Percentiles rank a stretch among this genome's conserved stretches.
phyloP scores from a whole-genome alignment of 306 rosid species.

The Astragalus membranaceus region DNA sequence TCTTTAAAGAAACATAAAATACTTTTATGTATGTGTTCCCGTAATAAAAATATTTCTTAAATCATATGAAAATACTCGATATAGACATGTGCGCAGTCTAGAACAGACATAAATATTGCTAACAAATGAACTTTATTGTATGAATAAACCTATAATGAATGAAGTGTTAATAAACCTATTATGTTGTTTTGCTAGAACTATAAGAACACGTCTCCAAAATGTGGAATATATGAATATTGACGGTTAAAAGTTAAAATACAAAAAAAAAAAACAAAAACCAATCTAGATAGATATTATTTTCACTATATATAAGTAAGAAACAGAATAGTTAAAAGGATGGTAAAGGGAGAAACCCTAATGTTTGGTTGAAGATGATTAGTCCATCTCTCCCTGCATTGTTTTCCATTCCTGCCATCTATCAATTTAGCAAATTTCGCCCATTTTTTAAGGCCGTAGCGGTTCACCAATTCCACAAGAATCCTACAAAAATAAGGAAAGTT shows the following conservation, averaged over 20 bases:
- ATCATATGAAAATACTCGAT: too few relatives aligned
- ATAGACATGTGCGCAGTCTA: too few relatives aligned
- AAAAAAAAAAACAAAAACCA: too few relatives aligned
- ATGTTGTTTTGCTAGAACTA: not conserved
- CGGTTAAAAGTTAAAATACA: too few relatives aligned
- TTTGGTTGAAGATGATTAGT: conserved; percentile 70
- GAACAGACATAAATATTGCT: too few relatives aligned
- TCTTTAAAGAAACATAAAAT: too few relatives aligned
- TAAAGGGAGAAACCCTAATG: conserved; percentile 49
- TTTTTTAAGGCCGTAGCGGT: conserved; percentile 39
- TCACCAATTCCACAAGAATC: conserved; percentile 36
- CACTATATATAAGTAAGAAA: not conserved
- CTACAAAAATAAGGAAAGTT: conserved; percentile 27
- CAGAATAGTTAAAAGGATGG: not conserved
- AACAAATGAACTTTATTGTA: not conserved
- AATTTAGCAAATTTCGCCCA: conserved; percentile 59
- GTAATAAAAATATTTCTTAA: too few relatives aligned
- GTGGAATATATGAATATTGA: too few relatives aligned
- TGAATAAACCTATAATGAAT: not conserved
- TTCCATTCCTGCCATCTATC: conserved; percentile 59
- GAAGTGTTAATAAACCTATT: not conserved
- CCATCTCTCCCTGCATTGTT: conserved; percentile 95
- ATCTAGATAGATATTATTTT: too few relatives aligned
- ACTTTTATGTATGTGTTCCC: not conserved
- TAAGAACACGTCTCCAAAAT: not conserved